phyloP scores from a whole-genome alignment of 768 basidiomycete genomes.

The Lentinula guzmanii region DNA sequence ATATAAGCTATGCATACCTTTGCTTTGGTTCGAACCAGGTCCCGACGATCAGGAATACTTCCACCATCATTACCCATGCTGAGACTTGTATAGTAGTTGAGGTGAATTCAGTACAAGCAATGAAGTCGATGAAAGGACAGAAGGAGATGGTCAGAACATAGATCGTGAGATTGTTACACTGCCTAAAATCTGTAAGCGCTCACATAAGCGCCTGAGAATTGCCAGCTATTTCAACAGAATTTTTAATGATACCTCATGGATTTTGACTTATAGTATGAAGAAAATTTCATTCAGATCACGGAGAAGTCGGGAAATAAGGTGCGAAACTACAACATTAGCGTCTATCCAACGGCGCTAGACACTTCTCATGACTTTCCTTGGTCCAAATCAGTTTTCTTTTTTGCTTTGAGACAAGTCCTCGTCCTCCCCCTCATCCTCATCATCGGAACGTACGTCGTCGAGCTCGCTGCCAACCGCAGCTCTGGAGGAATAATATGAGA shows the following conservation, averaged over 20 bases:
- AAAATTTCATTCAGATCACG: too few relatives aligned
- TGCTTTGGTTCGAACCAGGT: constrained; percentile 65
- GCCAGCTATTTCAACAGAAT: too few relatives aligned
- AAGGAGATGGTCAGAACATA: neutral
- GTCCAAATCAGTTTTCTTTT: neutral
- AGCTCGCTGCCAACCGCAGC: constrained; percentile 31
- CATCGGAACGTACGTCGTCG: constrained; percentile 64
- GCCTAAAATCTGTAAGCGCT: too few relatives aligned
- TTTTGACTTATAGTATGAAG: too few relatives aligned
- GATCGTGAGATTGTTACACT: too few relatives aligned
- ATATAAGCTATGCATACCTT: constrained; percentile 38
- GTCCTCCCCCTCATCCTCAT: constrained; percentile 46
- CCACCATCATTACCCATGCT: constrained; percentile 86
- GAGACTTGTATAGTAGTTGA: neutral
- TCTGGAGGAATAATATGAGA: constrained; percentile 19
- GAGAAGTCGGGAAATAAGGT: too few relatives aligned
- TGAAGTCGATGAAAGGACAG: neutral
- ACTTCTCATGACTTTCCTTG: too few relatives aligned
- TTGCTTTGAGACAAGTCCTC: constrained; percentile 14
- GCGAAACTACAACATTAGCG: too few relatives aligned
- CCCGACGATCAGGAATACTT: constrained; percentile 80
- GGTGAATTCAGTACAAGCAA: neutral
- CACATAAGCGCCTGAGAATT: too few relatives aligned
- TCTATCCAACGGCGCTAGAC: too few relatives aligned
- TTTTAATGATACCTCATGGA: too few relatives aligned